These are phyloP conservation scores for Penicillium fuscoglaucum DNA, from an alignment of 2,329 filamentous ascomycete genomes.

Conservation along the genomic window DNA sequence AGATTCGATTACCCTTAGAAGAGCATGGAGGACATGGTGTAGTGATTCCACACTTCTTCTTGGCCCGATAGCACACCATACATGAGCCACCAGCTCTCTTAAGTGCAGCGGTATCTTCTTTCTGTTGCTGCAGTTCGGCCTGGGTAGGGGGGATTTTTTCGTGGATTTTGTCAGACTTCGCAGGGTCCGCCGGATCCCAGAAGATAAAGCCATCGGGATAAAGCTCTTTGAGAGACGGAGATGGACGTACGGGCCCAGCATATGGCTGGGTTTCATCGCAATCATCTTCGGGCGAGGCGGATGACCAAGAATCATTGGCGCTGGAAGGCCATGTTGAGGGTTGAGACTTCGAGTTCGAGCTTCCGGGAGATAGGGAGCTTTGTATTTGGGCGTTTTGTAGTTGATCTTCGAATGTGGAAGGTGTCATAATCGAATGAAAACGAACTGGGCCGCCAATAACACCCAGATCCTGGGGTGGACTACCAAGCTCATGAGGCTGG, in stretches of 20 bases:
- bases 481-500: not conserved
- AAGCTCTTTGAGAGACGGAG: no score
- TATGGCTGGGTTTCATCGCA: not conserved
- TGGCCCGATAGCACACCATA: slow-evolving; percentile 30
- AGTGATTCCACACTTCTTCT: slow-evolving; percentile 27
- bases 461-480: not conserved
- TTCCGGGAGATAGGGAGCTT: not conserved
- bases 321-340: not conserved
- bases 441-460: not conserved
- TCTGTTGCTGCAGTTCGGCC: slow-evolving; percentile 18
- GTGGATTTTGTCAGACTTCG: not conserved
- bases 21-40: slow-evolving; percentile 25
- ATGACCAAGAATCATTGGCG: not conserved
- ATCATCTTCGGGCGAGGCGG: not conserved
- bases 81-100: slow-evolving; percentile 32
- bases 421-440: not conserved
- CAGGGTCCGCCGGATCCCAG: slow-evolving; percentile 20
- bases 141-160: slow-evolving; percentile 12
- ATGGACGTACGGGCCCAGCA: not conserved
- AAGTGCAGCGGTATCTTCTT: slow-evolving; percentile 18
- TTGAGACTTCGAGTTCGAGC: not conserved
- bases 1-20: slow-evolving; percentile 12
- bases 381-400: not conserved
- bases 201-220: slow-evolving; percentile 6
- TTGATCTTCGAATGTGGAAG: not conserved